phyloP scores from a whole-genome alignment of 257 asterid genomes.

The Asclepias syriaca region DNA sequence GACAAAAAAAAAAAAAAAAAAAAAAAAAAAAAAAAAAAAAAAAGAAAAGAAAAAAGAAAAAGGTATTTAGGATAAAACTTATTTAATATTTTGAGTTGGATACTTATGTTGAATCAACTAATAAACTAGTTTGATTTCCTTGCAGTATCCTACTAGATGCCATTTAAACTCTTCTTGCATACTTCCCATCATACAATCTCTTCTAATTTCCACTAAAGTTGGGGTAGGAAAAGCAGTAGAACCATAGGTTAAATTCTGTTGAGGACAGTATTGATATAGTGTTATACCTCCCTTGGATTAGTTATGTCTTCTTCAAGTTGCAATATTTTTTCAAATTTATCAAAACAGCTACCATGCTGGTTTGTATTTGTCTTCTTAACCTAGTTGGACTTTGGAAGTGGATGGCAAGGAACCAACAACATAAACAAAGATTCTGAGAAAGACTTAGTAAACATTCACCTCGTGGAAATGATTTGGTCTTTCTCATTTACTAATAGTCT shows the following conservation, averaged over 20 bases:
- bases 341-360: background rate
- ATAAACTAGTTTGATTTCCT: background rate
- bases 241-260: no score
- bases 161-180: background rate
- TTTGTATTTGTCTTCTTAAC: background rate
- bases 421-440: background rate
- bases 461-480: background rate
- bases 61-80: background rate
- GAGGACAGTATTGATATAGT: no score
- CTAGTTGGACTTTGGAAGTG: background rate
- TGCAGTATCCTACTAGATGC: background rate
- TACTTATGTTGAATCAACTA: no score
- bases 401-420: background rate
- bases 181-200: background rate
- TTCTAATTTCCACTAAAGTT: background rate
- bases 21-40: no score
- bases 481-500: no score
- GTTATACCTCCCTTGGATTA: no score
- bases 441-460: background rate
- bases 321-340: no score
- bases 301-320: no score
- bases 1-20: no score
- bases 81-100: background rate
- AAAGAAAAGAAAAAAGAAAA: no score
- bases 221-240: background rate